Evolutionary conservation across 306 rosid species (phyloP).

Genomic region (Amphicarpaea edgeworthii): DNA sequence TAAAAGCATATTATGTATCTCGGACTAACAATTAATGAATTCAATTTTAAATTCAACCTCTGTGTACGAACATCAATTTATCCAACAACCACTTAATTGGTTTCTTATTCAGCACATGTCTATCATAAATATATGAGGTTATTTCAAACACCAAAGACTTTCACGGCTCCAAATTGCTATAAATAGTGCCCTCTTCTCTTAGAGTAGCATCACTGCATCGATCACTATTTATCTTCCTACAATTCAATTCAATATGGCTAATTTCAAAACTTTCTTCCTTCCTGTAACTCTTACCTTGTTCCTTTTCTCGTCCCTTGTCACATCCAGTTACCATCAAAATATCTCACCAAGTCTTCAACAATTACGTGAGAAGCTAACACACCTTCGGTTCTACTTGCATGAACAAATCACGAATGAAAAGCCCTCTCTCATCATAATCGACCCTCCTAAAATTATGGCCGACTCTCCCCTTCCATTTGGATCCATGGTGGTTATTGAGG

Average conservation of each 20-base stretch:
- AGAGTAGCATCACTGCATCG: no score
- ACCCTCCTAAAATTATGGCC: conserved; percentile 39
- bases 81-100: no score
- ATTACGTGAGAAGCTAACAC: conserved; percentile 54
- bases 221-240: not conserved
- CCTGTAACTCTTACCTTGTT: not conserved
- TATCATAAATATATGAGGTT: no score
- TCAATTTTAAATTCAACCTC: no score
- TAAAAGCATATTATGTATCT: no score
- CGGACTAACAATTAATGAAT: no score
- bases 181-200: no score
- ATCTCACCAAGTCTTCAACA: conserved; percentile 42
- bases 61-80: no score
- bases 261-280: not conserved
- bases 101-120: no score
- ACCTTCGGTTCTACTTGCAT: conserved; percentile 66
- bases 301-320: conserved; percentile 2
- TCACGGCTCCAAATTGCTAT: no score
- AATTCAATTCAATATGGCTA: conserved; percentile 37
- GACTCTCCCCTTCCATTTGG: conserved; percentile 60
- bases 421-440: conserved; percentile 42
- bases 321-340: conserved; percentile 18
- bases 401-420: conserved; percentile 51
- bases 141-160: no score
- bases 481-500: conserved; percentile 43